Evolutionary conservation across 148 eudicot species (phyloP).

Genomic region (Linanthus parryae): DNA sequence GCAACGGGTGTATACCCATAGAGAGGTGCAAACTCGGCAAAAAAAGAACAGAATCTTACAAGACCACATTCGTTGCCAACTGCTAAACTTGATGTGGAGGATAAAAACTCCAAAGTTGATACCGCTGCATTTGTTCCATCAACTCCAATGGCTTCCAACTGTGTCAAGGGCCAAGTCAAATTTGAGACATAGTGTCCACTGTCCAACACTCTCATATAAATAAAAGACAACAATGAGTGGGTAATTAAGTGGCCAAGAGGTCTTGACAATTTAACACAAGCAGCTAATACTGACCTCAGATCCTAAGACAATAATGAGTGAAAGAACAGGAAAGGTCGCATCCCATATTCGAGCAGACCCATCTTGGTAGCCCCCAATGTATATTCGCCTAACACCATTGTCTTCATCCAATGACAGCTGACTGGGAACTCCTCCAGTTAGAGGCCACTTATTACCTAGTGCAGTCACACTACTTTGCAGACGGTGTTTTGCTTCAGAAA

Average conservation of each 20-base stretch:
- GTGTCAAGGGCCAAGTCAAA: no score
- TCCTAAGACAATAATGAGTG: constrained; percentile 40
- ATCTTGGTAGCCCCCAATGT: constrained; percentile 93
- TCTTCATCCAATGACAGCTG: constrained; percentile 38
- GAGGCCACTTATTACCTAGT: constrained; percentile 58
- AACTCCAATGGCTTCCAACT: constrained; percentile 51
- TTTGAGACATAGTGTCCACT: no score
- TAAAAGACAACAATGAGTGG: neutral
- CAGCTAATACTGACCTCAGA: constrained; percentile 73
- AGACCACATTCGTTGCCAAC: constrained; percentile 65
- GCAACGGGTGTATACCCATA: no score
- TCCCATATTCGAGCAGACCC: constrained; percentile 81
- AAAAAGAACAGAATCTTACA: constrained; percentile 31
- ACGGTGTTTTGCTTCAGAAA: constrained; percentile 31
- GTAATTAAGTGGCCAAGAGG: no score
- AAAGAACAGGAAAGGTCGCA: constrained; percentile 74
- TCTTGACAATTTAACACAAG: no score
- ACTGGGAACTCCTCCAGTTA: constrained; percentile 80
- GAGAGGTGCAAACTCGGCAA: neutral
- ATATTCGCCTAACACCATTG: constrained; percentile 46
- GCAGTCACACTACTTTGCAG: constrained; percentile 16
- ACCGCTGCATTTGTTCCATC: constrained; percentile 58
- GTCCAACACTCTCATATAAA: no score
- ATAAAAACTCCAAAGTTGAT: constrained; percentile 71
- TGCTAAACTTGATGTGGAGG: constrained; percentile 53